Conservation (phyloP, 148 eudicot species). For the Camellia lanceoleosa region DNA sequence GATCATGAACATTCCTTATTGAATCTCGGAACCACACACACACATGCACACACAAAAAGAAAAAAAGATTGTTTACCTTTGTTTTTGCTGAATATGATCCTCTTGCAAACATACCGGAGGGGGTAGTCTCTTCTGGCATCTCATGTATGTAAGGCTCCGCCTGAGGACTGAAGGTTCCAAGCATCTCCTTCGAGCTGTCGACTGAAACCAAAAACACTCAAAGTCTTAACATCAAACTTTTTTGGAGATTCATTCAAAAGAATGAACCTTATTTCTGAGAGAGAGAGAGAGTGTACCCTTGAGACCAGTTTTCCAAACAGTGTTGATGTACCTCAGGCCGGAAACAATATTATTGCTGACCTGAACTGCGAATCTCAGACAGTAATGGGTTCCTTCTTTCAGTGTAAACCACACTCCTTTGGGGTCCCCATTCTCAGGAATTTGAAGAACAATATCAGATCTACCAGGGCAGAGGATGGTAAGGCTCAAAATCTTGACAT, state of each 20-base stretch:
- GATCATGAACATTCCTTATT: not conserved
- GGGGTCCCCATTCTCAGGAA: slow-evolving; percentile 51
- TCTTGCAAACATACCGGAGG: slow-evolving; percentile 71
- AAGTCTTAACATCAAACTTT: not conserved
- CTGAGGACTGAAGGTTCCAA: slow-evolving; percentile 77
- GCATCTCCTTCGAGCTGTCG: slow-evolving; percentile 71
- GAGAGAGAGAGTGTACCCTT: slow-evolving; percentile 43
- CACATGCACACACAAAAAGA: not conserved
- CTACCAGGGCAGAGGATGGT: slow-evolving; percentile 59
- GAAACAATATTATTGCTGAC: slow-evolving; percentile 77
- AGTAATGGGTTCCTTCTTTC: slow-evolving; percentile 79
- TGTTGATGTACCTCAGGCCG: slow-evolving; percentile 71
- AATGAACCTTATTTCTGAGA: not conserved
- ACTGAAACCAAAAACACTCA: slow-evolving; percentile 29
- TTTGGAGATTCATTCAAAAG: not conserved
- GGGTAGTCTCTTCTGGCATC: slow-evolving; percentile 72
- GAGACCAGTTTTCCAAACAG: slow-evolving; percentile 82
- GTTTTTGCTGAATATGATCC: slow-evolving; percentile 64
- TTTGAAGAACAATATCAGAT: slow-evolving; percentile 52
- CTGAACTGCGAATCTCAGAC: slow-evolving; percentile 57
- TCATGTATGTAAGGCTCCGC: slow-evolving; percentile 60
- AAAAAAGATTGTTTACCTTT: slow-evolving; percentile 35
- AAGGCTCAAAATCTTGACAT: slow-evolving; percentile 65
- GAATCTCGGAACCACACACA: not conserved
- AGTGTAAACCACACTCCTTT: slow-evolving; percentile 74